Evolutionary conservation across 495 filamentous ascomycete species (phyloP).

Genomic region (Penicillium argentinense): DNA sequence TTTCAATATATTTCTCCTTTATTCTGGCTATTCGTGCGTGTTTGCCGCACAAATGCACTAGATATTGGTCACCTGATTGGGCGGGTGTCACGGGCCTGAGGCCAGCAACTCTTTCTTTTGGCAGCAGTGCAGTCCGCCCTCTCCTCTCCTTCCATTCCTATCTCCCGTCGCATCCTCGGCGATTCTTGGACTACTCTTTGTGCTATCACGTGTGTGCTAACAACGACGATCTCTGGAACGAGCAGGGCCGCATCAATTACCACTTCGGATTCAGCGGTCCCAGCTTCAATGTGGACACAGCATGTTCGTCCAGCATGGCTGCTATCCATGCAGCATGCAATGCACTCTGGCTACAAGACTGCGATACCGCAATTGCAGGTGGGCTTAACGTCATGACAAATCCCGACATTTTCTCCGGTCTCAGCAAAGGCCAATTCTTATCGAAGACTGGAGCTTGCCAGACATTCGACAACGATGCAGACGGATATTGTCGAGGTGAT

Average conservation of each 20-base stretch:
- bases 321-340: constrained; percentile 57
- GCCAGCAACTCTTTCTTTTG: no score
- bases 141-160: no score
- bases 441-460: constrained; percentile 59
- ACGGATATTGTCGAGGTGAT: constrained; percentile 68
- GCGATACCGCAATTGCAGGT: constrained; percentile 71
- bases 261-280: constrained; percentile 65
- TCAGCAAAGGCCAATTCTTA: constrained; percentile 67
- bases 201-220: no score
- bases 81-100: no score
- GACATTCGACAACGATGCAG: constrained; percentile 64
- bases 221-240: no score
- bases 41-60: no score
- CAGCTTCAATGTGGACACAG: constrained; percentile 71
- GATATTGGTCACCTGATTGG: no score
- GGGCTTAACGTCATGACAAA: constrained; percentile 67
- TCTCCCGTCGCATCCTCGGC: not conserved
- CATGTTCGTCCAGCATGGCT: constrained; percentile 65
- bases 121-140: no score
- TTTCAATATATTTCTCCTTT: not conserved
- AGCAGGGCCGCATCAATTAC: constrained; percentile 43
- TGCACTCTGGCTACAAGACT: constrained; percentile 62
- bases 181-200: not conserved
- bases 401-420: constrained; percentile 66
- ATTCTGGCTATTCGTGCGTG: not conserved